Base-by-base conservation (phyloP, 2,329 filamentous ascomycete genomes). In the Aspergillus phoenicis region DNA sequence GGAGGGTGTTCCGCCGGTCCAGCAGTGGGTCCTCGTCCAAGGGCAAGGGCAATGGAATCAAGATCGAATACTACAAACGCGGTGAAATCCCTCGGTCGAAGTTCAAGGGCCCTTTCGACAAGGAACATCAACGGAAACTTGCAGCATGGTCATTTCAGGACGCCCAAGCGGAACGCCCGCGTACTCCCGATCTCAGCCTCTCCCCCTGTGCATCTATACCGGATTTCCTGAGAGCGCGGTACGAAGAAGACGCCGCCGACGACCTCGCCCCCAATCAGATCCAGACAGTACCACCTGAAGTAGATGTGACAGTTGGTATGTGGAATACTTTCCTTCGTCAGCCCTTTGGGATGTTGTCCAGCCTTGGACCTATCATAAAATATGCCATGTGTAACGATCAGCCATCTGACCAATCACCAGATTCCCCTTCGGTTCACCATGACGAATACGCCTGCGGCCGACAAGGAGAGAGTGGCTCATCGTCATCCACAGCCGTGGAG, bases 51-150 rank as follows among this genome's bases (percentile, higher is more conserved):
- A 69, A 75, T 54, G 71, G 74, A 38, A 78, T 78, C 49, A 78
- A 80, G 61, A 74, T 82, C 60, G 76, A 81, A 73, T 79, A 82
- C 64, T 83, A 82, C 69, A 77, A 77, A 59, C 78, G 78, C 20
- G 68, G 77, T 66, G 80, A 83, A 66, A 73, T 81, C 17, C 81
- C 81, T 1, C 76, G 73, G 15, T 81, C 81, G 33, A 83, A 83
- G 60, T 83, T 82, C 64, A 74, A 74, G 13, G 81, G 81, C 8
- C 80, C 79, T 0, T 79, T 80, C 63, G 79, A 83, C 62, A 75
- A 75, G 55, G 75, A 75, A 62, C 80, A 82, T 63, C 74, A 80
- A 64, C 75, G 76, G 45, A 72, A 64, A 36, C 64, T 83, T 51
- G 76, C 78, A 11, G 75, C 78, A 10, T 83, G 80, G 74, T 78